These are phyloP conservation scores for Nemania abortiva DNA, from an alignment of 2,329 filamentous ascomycete species.

Conservation along the genomic window DNA sequence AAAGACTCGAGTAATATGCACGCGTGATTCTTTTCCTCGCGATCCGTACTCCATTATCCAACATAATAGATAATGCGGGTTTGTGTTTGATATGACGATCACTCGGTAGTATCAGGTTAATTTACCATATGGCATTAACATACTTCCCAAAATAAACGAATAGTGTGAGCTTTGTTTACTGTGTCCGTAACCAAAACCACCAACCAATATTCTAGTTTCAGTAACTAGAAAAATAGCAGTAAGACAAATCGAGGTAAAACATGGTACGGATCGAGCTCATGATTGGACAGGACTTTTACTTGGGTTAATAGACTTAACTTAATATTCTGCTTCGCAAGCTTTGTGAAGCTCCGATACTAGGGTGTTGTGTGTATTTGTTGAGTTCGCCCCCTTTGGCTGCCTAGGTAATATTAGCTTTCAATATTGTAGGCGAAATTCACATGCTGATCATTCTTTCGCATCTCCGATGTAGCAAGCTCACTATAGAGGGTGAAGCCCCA, in stretches of 20 bases:
- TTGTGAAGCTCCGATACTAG: too few species aligned
- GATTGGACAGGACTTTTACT: not conserved
- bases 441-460: too few species aligned
- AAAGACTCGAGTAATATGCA: not conserved
- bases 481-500: too few species aligned
- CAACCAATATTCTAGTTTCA: slow-evolving; percentile 1
- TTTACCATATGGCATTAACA: slow-evolving; percentile 6
- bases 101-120: slow-evolving; percentile 1
- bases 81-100: not conserved
- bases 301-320: too few species aligned
- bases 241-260: not conserved
- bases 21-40: not conserved
- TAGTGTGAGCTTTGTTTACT: not conserved
- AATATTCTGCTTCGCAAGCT: too few species aligned
- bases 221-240: not conserved
- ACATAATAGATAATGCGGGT: not conserved
- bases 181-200: slow-evolving; percentile 3
- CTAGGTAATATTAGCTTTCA: not conserved
- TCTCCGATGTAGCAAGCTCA: too few species aligned
- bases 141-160: not conserved
- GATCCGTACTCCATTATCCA: not conserved
- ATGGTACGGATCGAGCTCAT: not conserved
- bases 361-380: not conserved
- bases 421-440: not conserved
- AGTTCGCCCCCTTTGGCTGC: not conserved